Percentiles rank a stretch among this genome's conserved stretches.
Conservation (phyloP, 2,329 filamentous ascomycete genomes). For the Claviceps pazoutovae region DNA sequence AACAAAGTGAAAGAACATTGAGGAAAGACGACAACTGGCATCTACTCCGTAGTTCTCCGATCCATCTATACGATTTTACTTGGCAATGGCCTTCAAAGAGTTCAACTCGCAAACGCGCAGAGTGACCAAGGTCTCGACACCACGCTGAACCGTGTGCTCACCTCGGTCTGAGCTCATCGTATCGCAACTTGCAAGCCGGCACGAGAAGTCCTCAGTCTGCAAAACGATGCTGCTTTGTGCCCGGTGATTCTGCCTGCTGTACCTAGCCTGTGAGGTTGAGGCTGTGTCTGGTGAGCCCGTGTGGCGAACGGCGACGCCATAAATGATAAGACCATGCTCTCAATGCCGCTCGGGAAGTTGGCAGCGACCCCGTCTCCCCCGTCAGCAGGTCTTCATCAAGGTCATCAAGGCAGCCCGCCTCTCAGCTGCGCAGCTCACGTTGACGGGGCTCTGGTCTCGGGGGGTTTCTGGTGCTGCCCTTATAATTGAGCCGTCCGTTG, state of each 20-base stretch:
- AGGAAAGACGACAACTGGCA: not conserved
- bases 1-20: not conserved
- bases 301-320: no score
- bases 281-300: no score
- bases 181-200: no score
- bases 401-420: not conserved
- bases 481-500: constrained; percentile 4
- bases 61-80: not conserved
- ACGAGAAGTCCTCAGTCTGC: no score
- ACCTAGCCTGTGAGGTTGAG: no score
- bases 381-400: constrained; percentile 7
- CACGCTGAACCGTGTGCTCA: not conserved
- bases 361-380: not conserved
- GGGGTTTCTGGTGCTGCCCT: not conserved
- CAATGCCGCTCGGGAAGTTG: no score
- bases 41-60: not conserved
- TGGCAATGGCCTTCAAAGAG: no score
- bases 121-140: not conserved
- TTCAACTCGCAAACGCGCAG: not conserved
- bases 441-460: not conserved
- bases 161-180: no score
- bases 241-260: no score
- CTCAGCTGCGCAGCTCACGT: constrained; percentile 8
- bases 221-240: no score
- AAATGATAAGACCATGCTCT: no score